Evolutionary conservation across 1,284 basidiomycete species (phyloP), one percentile per base, ranked within the genome.

Genomic region (Athelia psychrophila): DNA sequence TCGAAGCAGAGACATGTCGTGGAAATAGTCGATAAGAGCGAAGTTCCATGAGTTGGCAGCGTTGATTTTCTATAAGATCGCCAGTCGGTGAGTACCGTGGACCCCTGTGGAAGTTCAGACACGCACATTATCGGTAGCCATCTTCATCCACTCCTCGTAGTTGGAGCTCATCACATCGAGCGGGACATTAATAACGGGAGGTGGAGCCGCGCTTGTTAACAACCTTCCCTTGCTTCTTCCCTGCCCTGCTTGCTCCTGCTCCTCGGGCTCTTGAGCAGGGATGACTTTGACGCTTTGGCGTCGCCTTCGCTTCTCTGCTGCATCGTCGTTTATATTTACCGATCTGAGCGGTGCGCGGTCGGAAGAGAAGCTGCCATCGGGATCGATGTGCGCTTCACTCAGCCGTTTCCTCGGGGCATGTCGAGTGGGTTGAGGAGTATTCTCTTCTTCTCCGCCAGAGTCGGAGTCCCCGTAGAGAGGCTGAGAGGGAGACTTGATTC

Each of bases 71-170:
- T 98, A 64, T 22, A 54, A 56, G 36, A 22, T 38, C 60, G 40
- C 60, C 52, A 44, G 56, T 42, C 42, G 44, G 23, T 33, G 42
- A 46, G 47, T 23, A 36, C 44, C 52, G 51, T 36, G 49, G 6
- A 48, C 33, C 42, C 53, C 47, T 19, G 51, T 48, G 32, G 25
- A 44, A 16, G 19, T 45, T 27, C 42, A 20, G 49, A 47, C 3
- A 76, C 88, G 60, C 64, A 97, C 95, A 70, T 98, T 98, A 68
- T 98, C 97, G 5, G 96, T 98, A 1, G 95, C 95, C 85, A 99
- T 90, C 77, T 98, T 99, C 96, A 99, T 99, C 96, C 97, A 99
- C 67, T 99, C 95, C 67, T 99, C 96, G 65, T 89, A 95, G 62
- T 95, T 95, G 35, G 84, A 88, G 70, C 78, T 91, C 83, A 92